Conservation (phyloP, 192 early-diverging fungal species). For the Linnemannia elongata region DNA sequence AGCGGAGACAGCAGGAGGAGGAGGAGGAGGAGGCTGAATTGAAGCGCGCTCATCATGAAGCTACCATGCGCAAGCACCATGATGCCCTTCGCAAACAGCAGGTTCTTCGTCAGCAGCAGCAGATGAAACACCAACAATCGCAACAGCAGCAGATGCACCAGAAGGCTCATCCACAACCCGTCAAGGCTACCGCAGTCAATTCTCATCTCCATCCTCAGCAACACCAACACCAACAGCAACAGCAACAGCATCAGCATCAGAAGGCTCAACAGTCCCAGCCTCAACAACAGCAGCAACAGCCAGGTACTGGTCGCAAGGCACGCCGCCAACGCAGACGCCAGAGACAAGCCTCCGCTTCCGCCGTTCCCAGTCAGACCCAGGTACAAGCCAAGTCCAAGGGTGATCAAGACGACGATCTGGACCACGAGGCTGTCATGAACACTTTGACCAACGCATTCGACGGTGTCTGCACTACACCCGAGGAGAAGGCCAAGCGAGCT, state of each 20-base stretch:
- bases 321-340: conserved; percentile 1
- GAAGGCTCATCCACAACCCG: not conserved
- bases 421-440: not conserved
- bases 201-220: not conserved
- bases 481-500: not conserved
- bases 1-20: not conserved
- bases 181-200: not conserved
- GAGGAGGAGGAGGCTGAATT: not conserved
- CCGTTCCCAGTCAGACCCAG: not conserved
- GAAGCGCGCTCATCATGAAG: not conserved
- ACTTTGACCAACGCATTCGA: not conserved
- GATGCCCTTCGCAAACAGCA: not conserved
- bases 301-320: not conserved
- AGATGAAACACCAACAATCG: not conserved
- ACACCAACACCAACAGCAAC: not conserved
- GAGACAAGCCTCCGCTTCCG: not conserved
- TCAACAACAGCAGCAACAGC: not conserved
- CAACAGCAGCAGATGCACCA: conserved; percentile 11
- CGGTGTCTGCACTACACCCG: not conserved
- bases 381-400: not conserved
- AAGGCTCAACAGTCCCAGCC: not conserved
- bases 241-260: not conserved
- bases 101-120: conserved; percentile 4
- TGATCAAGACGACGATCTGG: not conserved
- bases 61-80: not conserved